phyloP scores from a whole-genome alignment of 768 basidiomycete genomes.

The Porpolomopsis calyptriformis region DNA sequence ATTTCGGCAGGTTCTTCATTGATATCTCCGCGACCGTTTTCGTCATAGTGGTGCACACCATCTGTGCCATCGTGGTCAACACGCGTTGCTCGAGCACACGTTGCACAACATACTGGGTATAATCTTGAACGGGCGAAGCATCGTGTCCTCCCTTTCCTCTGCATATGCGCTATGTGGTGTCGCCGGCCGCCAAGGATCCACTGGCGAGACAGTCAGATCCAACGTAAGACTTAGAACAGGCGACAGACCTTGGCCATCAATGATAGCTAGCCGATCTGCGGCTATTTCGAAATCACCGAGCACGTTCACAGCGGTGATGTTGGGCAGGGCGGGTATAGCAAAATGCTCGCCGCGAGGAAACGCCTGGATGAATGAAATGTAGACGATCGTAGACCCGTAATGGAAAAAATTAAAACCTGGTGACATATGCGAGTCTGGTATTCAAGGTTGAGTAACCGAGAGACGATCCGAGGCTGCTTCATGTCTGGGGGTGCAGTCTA shows the following conservation, averaged over 20 bases:
- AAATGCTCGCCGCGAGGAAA: constrained; percentile 72
- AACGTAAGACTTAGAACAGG: background rate
- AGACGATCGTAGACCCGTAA: background rate
- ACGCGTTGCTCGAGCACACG: background rate
- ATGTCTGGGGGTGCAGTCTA: constrained; percentile 70
- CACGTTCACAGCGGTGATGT: constrained; percentile 71
- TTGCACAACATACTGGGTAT: constrained; percentile 55
- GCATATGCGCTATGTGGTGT: constrained; percentile 77
- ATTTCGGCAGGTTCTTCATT: constrained; percentile 68
- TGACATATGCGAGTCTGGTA: constrained; percentile 60
- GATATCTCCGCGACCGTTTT: constrained; percentile 61
- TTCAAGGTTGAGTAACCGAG: constrained; percentile 61
- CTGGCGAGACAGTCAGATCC: constrained; percentile 23
- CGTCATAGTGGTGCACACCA: constrained; percentile 65
- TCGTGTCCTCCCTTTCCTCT: constrained; percentile 54
- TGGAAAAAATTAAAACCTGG: constrained; percentile 29
- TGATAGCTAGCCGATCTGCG: constrained; percentile 73
- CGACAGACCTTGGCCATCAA: constrained; percentile 67
- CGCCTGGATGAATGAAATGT: constrained; percentile 32
- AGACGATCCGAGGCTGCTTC: constrained; percentile 65
- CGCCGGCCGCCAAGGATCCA: constrained; percentile 85
- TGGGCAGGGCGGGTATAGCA: constrained; percentile 59
- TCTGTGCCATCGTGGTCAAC: constrained; percentile 24
- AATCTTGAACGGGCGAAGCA: constrained; percentile 70
- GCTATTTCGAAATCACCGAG: constrained; percentile 80